A percentile compares a stretch with the other conserved stretches of the same genome.
phyloP scores from a whole-genome alignment of 2,329 filamentous ascomycete genomes.

The Fusarium falciforme region DNA sequence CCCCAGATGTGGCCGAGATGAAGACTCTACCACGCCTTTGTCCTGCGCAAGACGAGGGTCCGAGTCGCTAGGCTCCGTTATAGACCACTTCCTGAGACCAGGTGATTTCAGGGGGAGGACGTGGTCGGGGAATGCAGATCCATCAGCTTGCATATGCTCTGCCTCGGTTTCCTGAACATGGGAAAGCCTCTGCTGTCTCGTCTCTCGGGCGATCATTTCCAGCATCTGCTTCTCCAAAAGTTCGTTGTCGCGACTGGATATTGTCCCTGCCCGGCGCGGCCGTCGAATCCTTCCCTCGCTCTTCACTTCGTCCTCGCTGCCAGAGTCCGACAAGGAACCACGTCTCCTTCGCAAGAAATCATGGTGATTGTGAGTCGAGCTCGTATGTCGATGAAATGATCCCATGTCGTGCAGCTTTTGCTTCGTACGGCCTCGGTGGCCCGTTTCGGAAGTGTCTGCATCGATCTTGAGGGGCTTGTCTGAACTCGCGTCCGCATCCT shows the following conservation, averaged over 20 bases:
- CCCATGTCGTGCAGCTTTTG: constrained; percentile 69
- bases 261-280: constrained; percentile 56
- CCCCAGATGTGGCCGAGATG: constrained; percentile 43
- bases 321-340: constrained; percentile 70
- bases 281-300: constrained; percentile 50
- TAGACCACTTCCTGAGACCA: constrained; percentile 52
- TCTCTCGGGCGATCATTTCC: constrained; percentile 69
- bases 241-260: constrained; percentile 61
- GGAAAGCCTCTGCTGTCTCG: constrained; percentile 51
- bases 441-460: constrained; percentile 60
- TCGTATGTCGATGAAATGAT: constrained; percentile 64
- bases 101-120: constrained; percentile 41
- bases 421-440: constrained; percentile 68
- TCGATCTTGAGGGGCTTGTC: constrained; percentile 48
- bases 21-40: constrained; percentile 34
- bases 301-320: constrained; percentile 62
- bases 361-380: constrained; percentile 61
- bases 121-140: constrained; percentile 49
- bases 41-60: constrained; percentile 48
- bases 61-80: constrained; percentile 54
- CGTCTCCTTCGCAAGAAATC: constrained; percentile 63
- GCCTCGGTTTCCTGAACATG: constrained; percentile 49
- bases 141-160: constrained; percentile 49
- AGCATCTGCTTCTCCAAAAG: constrained; percentile 72
- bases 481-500: constrained; percentile 33